A percentile compares a stretch with the other conserved stretches of the same genome.
These are phyloP conservation scores for Flammula alnicola DNA, from an alignment of 1,284 basidiomycete genomes.

Conservation along the genomic window DNA sequence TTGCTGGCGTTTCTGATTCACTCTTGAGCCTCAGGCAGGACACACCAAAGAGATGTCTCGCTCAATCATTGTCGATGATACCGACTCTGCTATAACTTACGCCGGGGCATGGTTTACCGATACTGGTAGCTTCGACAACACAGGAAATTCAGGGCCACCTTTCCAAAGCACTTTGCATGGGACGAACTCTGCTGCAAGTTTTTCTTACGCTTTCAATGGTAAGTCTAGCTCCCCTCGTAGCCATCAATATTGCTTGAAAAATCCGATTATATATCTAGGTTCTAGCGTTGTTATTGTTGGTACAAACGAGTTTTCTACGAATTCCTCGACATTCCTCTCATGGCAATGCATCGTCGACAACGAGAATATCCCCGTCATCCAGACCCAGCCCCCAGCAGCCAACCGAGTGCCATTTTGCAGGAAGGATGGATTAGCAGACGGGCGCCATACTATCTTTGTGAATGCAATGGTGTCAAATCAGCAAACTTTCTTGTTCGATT, in stretches of 20 bases:
- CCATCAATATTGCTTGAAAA: neutral
- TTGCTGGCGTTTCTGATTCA: too few relatives aligned
- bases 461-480: constrained; percentile 23
- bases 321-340: neutral
- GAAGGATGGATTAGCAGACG: constrained; percentile 13
- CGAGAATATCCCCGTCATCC: neutral
- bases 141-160: neutral
- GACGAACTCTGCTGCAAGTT: neutral
- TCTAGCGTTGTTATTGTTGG: neutral
- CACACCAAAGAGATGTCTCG: neutral
- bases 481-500: constrained; percentile 34
- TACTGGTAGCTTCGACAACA: neutral
- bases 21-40: neutral
- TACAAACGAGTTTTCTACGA: neutral
- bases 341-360: constrained; percentile 3
- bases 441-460: constrained; percentile 26
- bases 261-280: neutral
- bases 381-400: neutral
- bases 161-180: constrained; percentile 2
- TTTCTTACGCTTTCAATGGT: neutral
- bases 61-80: neutral
- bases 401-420: neutral
- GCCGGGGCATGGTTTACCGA: constrained; percentile 2
- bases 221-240: neutral
- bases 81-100: constrained; percentile 1